A percentile compares a stretch with the other conserved stretches of the same genome.
Conservation (phyloP, 345 rosid species). For the Gossypium stocksii region DNA sequence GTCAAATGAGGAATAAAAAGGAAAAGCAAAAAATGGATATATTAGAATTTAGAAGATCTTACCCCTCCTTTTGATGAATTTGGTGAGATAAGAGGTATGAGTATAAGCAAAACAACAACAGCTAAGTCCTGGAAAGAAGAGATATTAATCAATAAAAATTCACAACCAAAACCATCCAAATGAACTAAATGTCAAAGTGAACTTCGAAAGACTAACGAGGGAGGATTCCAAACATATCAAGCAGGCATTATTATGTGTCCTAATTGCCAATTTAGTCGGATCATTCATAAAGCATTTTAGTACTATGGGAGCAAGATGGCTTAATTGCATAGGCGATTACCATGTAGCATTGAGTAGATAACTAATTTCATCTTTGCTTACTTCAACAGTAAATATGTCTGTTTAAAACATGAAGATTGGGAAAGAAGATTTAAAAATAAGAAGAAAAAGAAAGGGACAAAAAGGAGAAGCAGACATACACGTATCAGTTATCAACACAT, state of each 20-base stretch:
- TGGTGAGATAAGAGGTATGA: conserved; percentile 97
- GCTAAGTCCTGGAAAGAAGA: conserved; percentile 83
- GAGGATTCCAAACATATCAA: background rate
- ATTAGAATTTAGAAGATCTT: conserved; percentile 26
- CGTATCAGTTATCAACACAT: conserved; percentile 6
- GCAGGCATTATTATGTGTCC: background rate
- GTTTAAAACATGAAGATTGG: background rate
- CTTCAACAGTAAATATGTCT: conserved; percentile 2
- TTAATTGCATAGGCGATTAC: conserved; percentile 8
- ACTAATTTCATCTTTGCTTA: conserved; percentile 13
- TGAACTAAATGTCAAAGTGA: background rate
- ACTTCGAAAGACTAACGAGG: background rate
- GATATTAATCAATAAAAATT: background rate
- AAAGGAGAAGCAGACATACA: conserved; percentile 10
- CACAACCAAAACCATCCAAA: conserved; percentile 12
- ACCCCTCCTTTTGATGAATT: conserved; percentile 99
- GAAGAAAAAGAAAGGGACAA: background rate
- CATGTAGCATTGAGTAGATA: background rate
- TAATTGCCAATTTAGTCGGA: background rate
- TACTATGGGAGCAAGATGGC: background rate
- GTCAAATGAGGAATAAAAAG: conserved; percentile 10
- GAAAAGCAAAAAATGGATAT: conserved; percentile 11
- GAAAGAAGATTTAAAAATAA: conserved; percentile 6
- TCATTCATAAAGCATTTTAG: background rate
- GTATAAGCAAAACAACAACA: conserved; percentile 91